Conservation (phyloP, 2,329 filamentous ascomycete genomes). For the Pseudogymnoascus sp. region DNA sequence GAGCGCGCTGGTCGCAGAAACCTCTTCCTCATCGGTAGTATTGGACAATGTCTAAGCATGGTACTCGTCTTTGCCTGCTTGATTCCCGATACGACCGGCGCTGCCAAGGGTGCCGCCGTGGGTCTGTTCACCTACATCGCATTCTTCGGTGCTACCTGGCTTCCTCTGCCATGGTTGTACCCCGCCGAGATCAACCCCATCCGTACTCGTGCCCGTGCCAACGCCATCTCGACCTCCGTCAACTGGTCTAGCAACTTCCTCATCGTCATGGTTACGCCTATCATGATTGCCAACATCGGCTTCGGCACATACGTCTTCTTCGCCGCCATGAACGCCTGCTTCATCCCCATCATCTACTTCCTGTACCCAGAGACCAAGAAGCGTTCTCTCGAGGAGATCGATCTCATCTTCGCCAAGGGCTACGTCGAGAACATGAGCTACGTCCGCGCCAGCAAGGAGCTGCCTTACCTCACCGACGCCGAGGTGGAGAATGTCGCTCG, state of each 20-base stretch:
- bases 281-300: conserved; percentile 29
- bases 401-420: conserved; percentile 59
- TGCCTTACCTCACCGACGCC: conserved; percentile 45
- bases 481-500: conserved; percentile 40
- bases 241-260: conserved; percentile 50
- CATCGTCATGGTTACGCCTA: conserved; percentile 34
- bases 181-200: conserved; percentile 55
- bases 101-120: conserved; percentile 35
- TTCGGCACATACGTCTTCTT: conserved; percentile 35
- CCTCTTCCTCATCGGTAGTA: conserved; percentile 64
- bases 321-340: conserved; percentile 31
- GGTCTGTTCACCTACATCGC: conserved; percentile 58
- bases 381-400: conserved; percentile 60
- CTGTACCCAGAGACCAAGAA: conserved; percentile 43
- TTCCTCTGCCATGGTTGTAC: conserved; percentile 56
- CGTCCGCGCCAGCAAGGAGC: conserved; percentile 48
- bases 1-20: conserved; percentile 59
- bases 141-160: conserved; percentile 53
- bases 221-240: conserved; percentile 54
- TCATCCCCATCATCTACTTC: conserved; percentile 34
- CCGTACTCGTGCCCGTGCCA: conserved; percentile 53
- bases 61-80: conserved; percentile 41
- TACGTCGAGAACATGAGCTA: conserved; percentile 52
- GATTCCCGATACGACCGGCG: conserved; percentile 26
- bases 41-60: conserved; percentile 60